phyloP scores from a whole-genome alignment of 1,284 basidiomycete genomes.

The Rhodotorula mucilaginosa region DNA sequence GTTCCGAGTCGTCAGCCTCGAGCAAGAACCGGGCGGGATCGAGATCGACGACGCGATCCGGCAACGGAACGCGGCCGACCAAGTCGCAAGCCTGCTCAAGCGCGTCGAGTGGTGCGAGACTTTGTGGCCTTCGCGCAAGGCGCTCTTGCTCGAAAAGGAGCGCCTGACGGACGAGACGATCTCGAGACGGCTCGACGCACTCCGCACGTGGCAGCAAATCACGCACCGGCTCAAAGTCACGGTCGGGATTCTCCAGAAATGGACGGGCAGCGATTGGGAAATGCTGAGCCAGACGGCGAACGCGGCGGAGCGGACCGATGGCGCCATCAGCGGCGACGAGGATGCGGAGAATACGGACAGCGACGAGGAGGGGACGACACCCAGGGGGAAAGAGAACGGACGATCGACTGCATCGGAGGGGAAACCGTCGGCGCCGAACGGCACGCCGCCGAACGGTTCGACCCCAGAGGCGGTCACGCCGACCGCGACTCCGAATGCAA shows the following conservation, averaged over 20 bases:
- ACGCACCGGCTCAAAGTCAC: conserved; percentile 74
- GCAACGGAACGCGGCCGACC: conserved; percentile 36
- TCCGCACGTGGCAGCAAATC: conserved; percentile 85
- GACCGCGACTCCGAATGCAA: neutral
- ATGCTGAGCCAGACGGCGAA: conserved; percentile 24
- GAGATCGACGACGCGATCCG: conserved; percentile 21
- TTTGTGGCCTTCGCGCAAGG: conserved; percentile 79
- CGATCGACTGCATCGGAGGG: neutral
- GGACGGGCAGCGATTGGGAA: conserved; percentile 75
- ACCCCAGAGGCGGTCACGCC: neutral
- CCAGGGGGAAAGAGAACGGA: neutral
- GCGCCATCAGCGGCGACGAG: neutral
- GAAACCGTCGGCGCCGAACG: conserved; percentile 1
- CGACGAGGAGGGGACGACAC: neutral
- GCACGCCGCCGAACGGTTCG: neutral
- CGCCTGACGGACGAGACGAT: conserved; percentile 65
- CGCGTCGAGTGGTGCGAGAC: conserved; percentile 77
- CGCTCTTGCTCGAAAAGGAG: conserved; percentile 75
- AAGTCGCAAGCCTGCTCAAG: conserved; percentile 49
- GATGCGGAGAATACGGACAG: neutral
- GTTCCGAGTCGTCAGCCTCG: conserved; percentile 61
- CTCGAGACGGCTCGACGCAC: conserved; percentile 73
- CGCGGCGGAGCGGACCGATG: neutral
- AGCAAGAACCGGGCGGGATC: conserved; percentile 50
- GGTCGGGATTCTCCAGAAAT: conserved; percentile 73